Conservation (phyloP, 2,329 filamentous ascomycete genomes). For the Colletotrichum coccodes region DNA sequence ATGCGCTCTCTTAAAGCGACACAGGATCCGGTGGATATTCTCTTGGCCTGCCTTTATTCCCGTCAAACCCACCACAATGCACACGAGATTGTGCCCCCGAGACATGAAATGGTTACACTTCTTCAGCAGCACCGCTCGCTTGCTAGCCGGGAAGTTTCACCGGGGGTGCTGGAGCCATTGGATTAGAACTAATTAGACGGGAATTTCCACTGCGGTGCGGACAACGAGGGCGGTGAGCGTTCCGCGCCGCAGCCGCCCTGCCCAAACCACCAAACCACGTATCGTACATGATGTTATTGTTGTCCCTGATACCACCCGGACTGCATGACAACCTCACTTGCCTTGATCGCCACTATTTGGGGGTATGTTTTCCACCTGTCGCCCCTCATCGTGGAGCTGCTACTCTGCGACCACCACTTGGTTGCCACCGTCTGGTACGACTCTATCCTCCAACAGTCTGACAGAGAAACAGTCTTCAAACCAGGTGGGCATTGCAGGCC, state of each 20-base stretch:
- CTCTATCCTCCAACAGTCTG: background rate
- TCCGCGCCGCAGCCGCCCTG: slow-evolving; percentile 5
- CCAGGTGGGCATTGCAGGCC: background rate
- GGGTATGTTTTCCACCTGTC: background rate
- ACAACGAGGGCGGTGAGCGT: slow-evolving; percentile 4
- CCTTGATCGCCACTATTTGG: slow-evolving; percentile 14
- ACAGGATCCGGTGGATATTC: background rate
- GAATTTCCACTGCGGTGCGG: background rate
- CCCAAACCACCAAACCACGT: background rate
- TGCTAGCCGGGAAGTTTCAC: slow-evolving; percentile 16
- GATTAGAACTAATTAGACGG: background rate
- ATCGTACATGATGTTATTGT: background rate
- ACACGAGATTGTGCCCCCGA: background rate
- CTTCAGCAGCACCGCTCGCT: slow-evolving; percentile 23
- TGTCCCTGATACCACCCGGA: background rate
- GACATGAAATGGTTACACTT: slow-evolving; percentile 8
- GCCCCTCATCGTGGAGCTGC: slow-evolving; percentile 7
- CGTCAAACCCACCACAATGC: slow-evolving; percentile 4
- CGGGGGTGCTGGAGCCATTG: background rate
- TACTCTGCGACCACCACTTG: background rate
- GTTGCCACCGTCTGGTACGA: slow-evolving; percentile 15
- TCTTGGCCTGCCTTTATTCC: slow-evolving; percentile 8
- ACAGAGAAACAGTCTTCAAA: background rate
- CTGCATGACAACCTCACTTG: slow-evolving; percentile 12
- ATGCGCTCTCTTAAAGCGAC: background rate